phyloP scores from a whole-genome alignment of 2,329 filamentous ascomycete genomes.

The Phoma herbarum region DNA sequence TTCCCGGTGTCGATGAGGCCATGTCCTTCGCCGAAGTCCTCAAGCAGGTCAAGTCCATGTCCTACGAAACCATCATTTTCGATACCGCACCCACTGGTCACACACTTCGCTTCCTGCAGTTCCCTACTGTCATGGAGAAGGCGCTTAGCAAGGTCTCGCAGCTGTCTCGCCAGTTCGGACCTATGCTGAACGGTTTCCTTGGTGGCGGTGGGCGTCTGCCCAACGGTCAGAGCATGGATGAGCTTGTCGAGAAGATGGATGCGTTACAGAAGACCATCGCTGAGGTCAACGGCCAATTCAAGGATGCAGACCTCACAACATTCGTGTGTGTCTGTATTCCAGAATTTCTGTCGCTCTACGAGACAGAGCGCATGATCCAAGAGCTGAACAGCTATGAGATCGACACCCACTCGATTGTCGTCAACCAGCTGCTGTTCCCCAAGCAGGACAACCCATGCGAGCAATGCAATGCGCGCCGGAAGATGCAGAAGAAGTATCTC shows the following conservation, averaged over 20 bases:
- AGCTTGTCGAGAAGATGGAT: slow-evolving; percentile 95
- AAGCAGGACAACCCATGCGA: slow-evolving; percentile 85
- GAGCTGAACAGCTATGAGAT: slow-evolving; percentile 92
- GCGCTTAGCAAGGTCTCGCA: slow-evolving; percentile 97
- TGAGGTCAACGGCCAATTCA: slow-evolving; percentile 98
- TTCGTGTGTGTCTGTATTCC: slow-evolving; percentile 99
- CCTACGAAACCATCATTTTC: slow-evolving; percentile 99
- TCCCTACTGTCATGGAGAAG: slow-evolving; percentile 97
- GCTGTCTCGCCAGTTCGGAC: slow-evolving; percentile 92
- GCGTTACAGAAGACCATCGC: slow-evolving; percentile 88
- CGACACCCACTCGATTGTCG: slow-evolving; percentile 96
- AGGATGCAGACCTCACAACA: slow-evolving; percentile 92
- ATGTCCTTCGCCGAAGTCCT: slow-evolving; percentile 99
- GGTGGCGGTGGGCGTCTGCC: slow-evolving; percentile 80
- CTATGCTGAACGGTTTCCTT: slow-evolving; percentile 92
- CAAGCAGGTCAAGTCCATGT: slow-evolving; percentile 98
- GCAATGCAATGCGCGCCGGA: slow-evolving; percentile 91
- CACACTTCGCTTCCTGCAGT: slow-evolving; percentile 97
- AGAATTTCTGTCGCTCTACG: slow-evolving; percentile 95
- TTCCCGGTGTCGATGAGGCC: slow-evolving; percentile 97
- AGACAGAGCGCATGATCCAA: slow-evolving; percentile 99
- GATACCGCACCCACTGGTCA: slow-evolving; percentile 98
- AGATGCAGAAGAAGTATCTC: slow-evolving; percentile 99
- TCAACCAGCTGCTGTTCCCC: slow-evolving; percentile 97
- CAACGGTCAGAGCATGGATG: slow-evolving; percentile 90